These are phyloP conservation scores for Phaeolepiota aurea DNA, from an alignment of 768 basidiomycete genomes.

Conservation along the genomic window DNA sequence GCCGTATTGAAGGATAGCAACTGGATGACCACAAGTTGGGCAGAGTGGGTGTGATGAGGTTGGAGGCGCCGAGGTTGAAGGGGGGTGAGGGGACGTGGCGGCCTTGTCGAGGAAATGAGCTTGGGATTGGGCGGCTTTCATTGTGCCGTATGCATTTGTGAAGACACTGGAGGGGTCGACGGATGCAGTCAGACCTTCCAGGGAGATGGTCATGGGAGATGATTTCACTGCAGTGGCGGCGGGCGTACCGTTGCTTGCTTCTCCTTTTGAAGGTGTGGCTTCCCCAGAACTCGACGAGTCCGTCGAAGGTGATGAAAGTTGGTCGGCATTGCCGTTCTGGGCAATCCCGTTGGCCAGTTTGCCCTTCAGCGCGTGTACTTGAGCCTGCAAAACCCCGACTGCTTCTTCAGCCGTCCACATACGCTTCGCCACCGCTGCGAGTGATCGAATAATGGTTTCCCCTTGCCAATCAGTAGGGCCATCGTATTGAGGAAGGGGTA, in stretches of 20 bases:
- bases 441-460: slow-evolving; percentile 43
- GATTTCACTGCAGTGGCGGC: slow-evolving; percentile 2
- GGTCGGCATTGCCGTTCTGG: background rate
- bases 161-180: slow-evolving; percentile 20
- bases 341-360: background rate
- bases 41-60: slow-evolving; percentile 39
- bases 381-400: slow-evolving; percentile 28
- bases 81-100: too few relatives aligned
- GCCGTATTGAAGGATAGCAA: slow-evolving; percentile 21
- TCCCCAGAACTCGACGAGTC: background rate
- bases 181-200: slow-evolving; percentile 36
- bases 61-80: slow-evolving; percentile 33
- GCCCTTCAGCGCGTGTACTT: slow-evolving; percentile 2
- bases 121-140: slow-evolving; percentile 10
- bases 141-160: slow-evolving; percentile 13
- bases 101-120: slow-evolving; percentile 1
- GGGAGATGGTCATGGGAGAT: slow-evolving; percentile 34
- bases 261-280: background rate
- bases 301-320: background rate
- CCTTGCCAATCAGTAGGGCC: slow-evolving; percentile 50
- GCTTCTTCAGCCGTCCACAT: slow-evolving; percentile 50
- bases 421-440: slow-evolving; percentile 40
- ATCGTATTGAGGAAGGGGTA: slow-evolving; percentile 38
- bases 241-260: background rate
- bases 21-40: slow-evolving; percentile 49